A percentile compares a stretch with the other conserved stretches of the same genome.
These are phyloP conservation scores for Vitis riparia DNA, from an alignment of 164 flowering plant species.

Conservation along the genomic window DNA sequence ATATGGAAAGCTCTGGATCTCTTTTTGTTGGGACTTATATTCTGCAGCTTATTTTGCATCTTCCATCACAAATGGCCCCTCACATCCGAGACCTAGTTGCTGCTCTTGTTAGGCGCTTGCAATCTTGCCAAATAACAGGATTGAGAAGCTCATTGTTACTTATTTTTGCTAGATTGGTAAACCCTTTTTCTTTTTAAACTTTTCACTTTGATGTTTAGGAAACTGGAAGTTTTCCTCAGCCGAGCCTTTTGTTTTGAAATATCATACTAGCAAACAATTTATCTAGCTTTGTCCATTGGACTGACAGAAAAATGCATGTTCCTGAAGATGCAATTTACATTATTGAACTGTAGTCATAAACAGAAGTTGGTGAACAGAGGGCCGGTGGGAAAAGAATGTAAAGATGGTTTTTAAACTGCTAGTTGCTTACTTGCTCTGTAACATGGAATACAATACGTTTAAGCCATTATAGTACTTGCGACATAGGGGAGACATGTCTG, in stretches of 20 bases:
- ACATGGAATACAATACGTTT: background rate
- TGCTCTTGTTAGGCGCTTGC: constrained; percentile 91
- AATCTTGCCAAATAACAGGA: constrained; percentile 72
- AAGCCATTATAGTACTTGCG: background rate
- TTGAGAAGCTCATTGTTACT: constrained; percentile 80
- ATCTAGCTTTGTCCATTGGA: background rate
- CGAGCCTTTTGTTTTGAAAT: background rate
- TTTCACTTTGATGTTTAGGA: background rate
- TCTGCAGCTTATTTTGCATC: constrained; percentile 85
- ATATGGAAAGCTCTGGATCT: constrained; percentile 88
- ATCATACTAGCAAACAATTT: background rate
- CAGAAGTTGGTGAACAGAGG: background rate
- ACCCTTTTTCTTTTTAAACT: background rate
- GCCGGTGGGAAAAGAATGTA: background rate
- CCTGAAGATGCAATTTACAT: background rate
- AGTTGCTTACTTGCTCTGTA: background rate
- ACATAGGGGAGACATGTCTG: background rate
- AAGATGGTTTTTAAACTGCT: background rate
- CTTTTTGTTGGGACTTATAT: constrained; percentile 92
- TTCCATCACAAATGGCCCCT: constrained; percentile 78
- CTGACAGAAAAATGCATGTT: background rate
- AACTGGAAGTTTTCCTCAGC: background rate
- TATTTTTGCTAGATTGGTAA: constrained; percentile 92
- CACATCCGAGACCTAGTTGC: constrained; percentile 72
- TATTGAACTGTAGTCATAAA: background rate